Evolutionary conservation across 2,329 filamentous ascomycete species (phyloP), one percentile per base, ranked within the genome.

Genomic region (Nannizzia gypsea): DNA sequence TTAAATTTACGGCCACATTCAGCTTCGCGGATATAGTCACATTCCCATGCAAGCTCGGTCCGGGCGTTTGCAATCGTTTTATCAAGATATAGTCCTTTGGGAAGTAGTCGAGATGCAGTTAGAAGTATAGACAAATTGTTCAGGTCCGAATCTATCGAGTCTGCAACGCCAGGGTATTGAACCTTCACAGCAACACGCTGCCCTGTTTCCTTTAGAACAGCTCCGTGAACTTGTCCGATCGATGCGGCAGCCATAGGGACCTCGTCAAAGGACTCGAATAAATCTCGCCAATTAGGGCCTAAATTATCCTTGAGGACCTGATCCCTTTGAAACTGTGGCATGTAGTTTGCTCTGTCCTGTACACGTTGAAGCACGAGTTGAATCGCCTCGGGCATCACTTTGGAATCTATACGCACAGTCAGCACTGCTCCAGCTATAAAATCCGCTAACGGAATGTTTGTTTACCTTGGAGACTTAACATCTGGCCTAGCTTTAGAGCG

Each of bases 11-110:
- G 80, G 44, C 85, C 89, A 67, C 89, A 93, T 66, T 85, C 80
- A 2, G 91, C 91, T 78, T 99, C 93, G 56, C 93, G 87, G 60
- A 84, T 75, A 71, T 99, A 99, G 76, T 99, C 90, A 71, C 92
- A 97, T 77, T 99, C 93, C 93, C 93, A 99, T 3, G 83, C 91
- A 2, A 99, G 82, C 73, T 99, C 93, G 1, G 84, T 85, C 8
- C 93, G 84, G 3, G 93, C 92, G 70, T 99, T 99, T 65, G 89
- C 91, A 65, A 99, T 97, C 0, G 93, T 99, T 73, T 95, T 96
- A 75, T 99, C 88, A 6, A 99, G 84, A 69, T 93, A 99, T 0
- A 99, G 79, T 0, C 93, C 93, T 69, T 88, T 91, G 0, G 93
- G 95, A 0, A 99, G 80, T 26, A 99, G 82, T 60, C 89, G 86